phyloP scores from a whole-genome alignment of 306 rosid genomes.

The Purshia tridentata region DNA sequence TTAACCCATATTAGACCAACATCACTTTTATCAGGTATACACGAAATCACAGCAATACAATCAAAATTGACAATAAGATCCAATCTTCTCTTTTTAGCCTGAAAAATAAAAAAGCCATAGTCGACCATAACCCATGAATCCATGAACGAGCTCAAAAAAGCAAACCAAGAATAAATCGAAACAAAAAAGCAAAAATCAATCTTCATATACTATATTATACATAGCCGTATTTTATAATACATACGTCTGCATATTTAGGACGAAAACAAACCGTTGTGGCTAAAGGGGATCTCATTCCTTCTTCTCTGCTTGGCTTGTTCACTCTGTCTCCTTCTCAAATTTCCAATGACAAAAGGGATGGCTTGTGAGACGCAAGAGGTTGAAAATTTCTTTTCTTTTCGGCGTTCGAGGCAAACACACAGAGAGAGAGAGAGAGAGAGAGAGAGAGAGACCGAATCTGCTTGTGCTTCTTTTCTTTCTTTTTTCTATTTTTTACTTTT shows the following conservation, averaged over 20 bases:
- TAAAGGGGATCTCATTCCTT: conserved; percentile 40
- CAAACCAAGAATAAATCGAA: not conserved
- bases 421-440: not conserved
- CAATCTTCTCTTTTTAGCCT: conserved; percentile 19
- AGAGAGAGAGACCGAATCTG: not conserved
- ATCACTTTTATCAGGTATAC: not conserved
- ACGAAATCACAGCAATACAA: conserved; percentile 16
- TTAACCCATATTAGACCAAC: not conserved
- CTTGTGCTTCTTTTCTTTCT: not conserved
- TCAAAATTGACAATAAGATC: conserved; percentile 29
- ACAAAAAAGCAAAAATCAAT: not conserved
- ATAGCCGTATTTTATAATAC: not conserved
- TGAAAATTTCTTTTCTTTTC: conserved; percentile 28
- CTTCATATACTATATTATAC: not conserved
- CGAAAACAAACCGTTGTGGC: conserved; percentile 18
- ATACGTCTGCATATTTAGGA: not conserved
- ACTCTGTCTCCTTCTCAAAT: not conserved
- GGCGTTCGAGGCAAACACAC: conserved; percentile 6
- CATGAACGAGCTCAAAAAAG: not conserved
- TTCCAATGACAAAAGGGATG: not conserved
- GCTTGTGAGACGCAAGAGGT: conserved; percentile 19
- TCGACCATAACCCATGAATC: not conserved
- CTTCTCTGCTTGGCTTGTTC: not conserved
- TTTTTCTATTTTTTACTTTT: not conserved
- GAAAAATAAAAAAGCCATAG: not conserved